These are phyloP conservation scores for Paramecium bursaria DNA, from an alignment of 73 alveolate genomes.

Conservation along the genomic window DNA sequence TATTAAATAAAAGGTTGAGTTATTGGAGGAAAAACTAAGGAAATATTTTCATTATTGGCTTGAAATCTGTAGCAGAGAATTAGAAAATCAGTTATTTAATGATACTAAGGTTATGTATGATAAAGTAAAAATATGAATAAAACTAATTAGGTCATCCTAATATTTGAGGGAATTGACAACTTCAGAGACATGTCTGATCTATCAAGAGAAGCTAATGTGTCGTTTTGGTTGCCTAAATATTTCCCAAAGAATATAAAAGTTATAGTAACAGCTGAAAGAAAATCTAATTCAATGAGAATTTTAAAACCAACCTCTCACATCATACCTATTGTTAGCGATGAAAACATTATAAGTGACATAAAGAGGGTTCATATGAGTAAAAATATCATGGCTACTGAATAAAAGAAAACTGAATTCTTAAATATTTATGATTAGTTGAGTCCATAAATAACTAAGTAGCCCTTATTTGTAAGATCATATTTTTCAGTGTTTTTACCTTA, in stretches of 20 bases:
- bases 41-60: slow-evolving; percentile 80
- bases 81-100: slow-evolving; percentile 68
- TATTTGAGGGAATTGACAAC: slow-evolving; percentile 79
- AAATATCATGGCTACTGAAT: too few relatives aligned
- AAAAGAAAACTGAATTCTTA: not conserved
- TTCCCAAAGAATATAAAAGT: slow-evolving; percentile 81
- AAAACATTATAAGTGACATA: not conserved
- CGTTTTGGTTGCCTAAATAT: slow-evolving; percentile 82
- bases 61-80: slow-evolving; percentile 75
- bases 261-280: slow-evolving; percentile 75
- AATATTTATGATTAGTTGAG: not conserved
- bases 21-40: slow-evolving; percentile 78
- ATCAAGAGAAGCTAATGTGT: slow-evolving; percentile 77
- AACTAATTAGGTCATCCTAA: slow-evolving; percentile 60
- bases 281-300: slow-evolving; percentile 73
- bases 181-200: slow-evolving; percentile 71
- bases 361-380: slow-evolving; percentile 16
- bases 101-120: slow-evolving; percentile 70
- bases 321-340: slow-evolving; percentile 35
- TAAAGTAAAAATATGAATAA: slow-evolving; percentile 5
- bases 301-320: slow-evolving; percentile 41
- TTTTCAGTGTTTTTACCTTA: slow-evolving; percentile 60
- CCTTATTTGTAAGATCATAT: slow-evolving; percentile 25
- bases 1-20: slow-evolving; percentile 78
- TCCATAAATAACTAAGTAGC: slow-evolving; percentile 4